Base-by-base conservation (phyloP, 2,329 filamentous ascomycete genomes). In the Zelopaecilomyces penicillatus region DNA sequence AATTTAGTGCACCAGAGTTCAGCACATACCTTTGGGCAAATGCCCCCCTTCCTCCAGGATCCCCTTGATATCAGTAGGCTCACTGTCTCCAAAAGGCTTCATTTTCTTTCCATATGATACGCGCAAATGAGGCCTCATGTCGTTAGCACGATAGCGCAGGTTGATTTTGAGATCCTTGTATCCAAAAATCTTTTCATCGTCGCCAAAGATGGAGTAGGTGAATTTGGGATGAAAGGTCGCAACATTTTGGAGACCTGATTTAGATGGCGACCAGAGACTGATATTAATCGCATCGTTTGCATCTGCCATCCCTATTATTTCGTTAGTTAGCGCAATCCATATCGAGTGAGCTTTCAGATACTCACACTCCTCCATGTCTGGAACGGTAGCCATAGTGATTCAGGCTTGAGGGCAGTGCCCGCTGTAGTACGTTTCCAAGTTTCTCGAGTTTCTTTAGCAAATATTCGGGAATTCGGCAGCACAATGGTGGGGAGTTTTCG, bases 111-210 rank as follows among this genome's bases (percentile, higher is more conserved):
- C 74, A 57, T 83, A 90, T 1, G 77, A 76, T 42, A 89, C 75
- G 44, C 82, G 74, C 30, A 96, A 62, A 54, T 86, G 78, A 0
- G 90, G 88, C 53, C 82, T 81, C 68, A 97, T 80, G 61, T 96
- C 85, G 61, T 71, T 75, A 11, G 76, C 75, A 59, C 80, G 70
- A 54, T 73, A 83, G 50, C 80, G 80, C 44, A 97, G 68, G 50
- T 80, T 78, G 59, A 97, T 83, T 52, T 80, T 80, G 44, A 95
- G 75, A 43, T 81, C 80, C 61, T 88, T 83, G 71, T 96, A 95
- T 33, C 91, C 91, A 56, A 95, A 90, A 52, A 97, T 91, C 30
- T 76, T 78, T 65, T 98, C 89, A 6, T 93, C 83, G n/a, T 97
- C 85, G 57, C 88, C 88, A 55, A 97, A 96, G 51, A 98, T 85